Base-by-base conservation (phyloP, 306 rosid species). In the Cucumis cinereus region DNA sequence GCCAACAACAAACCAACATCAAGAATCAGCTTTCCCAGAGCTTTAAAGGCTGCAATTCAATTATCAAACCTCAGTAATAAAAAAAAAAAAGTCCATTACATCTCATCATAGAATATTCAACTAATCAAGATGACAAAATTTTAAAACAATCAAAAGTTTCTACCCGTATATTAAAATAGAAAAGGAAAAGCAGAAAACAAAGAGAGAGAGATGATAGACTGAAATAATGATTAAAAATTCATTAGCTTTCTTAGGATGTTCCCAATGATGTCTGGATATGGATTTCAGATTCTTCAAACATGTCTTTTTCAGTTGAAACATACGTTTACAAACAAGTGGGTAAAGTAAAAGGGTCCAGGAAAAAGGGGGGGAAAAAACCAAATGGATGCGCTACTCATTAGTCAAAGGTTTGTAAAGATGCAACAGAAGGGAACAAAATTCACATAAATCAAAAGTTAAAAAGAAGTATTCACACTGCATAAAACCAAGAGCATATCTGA, bases 1-100 rank as follows among this genome's bases (percentile, higher is more conserved):
- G 98, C 98, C 90, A 93, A 81, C 94, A 87, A 77, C 86, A 93
- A 89, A 81, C 98, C 98, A 60, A 93, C 94, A 79, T 91, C 93
- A 82, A 88, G 83, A 71, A 93, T 88, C 86, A 91, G 83, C 94
- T 88, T 90, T 77, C 97, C 97, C 69, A 93, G 92, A 79, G 96
- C 86, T 88, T 93, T 91, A 80, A 93, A 93, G 83, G 96, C 98
- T 93, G 79, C 87, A 88, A 1, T 45, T 19, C 55, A 73, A 49
- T 50, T 63, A 64, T 58, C 76, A 49, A 75, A 23, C 60, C 74
- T 74, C 63, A 20, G 69, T 66, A 79, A 80, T 71, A 76, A 70
- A 76, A 17, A 55, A 17, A 55, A 45, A 79, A 15, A 14, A 30
- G 35, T 30, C 41, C 22, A 7, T 23, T 14, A 1, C 28, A 23